A percentile compares a stretch with the other conserved stretches of the same genome.
phyloP scores from a whole-genome alignment of 306 rosid species.

The Vigna reflexopilosa region DNA sequence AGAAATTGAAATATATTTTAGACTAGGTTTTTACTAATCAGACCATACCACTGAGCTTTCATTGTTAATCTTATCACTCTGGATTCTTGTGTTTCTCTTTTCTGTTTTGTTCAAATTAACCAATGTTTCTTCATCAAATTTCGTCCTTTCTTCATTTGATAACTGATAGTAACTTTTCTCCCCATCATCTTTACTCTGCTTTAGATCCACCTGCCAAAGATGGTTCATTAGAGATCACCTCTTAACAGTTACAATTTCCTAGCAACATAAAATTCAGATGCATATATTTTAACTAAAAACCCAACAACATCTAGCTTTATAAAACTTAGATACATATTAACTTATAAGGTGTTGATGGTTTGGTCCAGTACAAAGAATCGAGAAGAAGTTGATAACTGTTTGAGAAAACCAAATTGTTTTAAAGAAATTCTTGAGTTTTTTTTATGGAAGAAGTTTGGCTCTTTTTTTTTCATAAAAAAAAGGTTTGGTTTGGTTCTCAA shows the following conservation, averaged over 20 bases:
- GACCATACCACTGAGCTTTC: conserved; percentile 71
- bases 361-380: too few species aligned
- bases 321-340: conserved; percentile 3
- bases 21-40: conserved; percentile 8
- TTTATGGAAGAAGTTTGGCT: too few species aligned
- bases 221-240: not conserved
- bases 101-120: conserved; percentile 72
- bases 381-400: too few species aligned
- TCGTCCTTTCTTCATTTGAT: conserved; percentile 44
- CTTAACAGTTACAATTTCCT: not conserved
- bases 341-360: too few species aligned
- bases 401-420: too few species aligned
- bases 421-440: too few species aligned
- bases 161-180: conserved; percentile 41
- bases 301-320: not conserved
- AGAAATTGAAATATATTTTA: conserved; percentile 19
- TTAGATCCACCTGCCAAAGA: conserved; percentile 43
- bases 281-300: not conserved
- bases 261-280: not conserved
- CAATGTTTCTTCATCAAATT: conserved; percentile 55
- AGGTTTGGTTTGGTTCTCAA: too few species aligned
- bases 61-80: conserved; percentile 67
- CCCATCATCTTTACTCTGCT: conserved; percentile 40
- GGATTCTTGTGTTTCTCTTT: conserved; percentile 62
- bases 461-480: too few species aligned